phyloP scores from a whole-genome alignment of 306 rosid species.

The Castanea crenata region DNA sequence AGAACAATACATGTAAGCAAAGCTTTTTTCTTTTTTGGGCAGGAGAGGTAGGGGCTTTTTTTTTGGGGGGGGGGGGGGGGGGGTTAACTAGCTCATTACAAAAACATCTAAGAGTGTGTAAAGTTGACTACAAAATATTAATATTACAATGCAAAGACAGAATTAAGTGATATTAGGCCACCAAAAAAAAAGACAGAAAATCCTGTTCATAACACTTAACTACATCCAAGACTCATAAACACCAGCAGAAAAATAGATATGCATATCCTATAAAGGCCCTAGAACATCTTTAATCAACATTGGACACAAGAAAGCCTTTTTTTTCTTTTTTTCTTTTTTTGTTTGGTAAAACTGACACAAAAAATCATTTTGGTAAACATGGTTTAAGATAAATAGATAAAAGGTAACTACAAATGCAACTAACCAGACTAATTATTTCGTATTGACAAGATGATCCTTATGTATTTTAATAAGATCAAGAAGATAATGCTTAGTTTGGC shows the following conservation, averaged over 20 bases:
- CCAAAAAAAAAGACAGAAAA: neutral
- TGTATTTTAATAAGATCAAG: neutral
- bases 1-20: neutral
- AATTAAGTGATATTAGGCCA: too few relatives aligned
- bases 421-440: neutral
- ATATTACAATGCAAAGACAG: neutral
- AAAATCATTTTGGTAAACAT: neutral
- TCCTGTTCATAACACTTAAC: neutral
- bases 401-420: neutral
- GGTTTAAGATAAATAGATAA: neutral
- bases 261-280: neutral
- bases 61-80: too few relatives aligned
- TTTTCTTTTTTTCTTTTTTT: too few relatives aligned
- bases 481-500: neutral
- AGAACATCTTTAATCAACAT: neutral
- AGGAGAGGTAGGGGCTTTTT: too few relatives aligned
- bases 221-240: neutral
- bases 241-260: neutral
- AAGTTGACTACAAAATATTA: neutral
- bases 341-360: neutral
- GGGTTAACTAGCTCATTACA: neutral
- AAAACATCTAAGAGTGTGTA: neutral
- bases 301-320: neutral
- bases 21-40: too few relatives aligned
- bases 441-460: neutral